These are phyloP conservation scores for Tylopilus vinaceipallidus DNA, from an alignment of 768 basidiomycete species.

Conservation along the genomic window DNA sequence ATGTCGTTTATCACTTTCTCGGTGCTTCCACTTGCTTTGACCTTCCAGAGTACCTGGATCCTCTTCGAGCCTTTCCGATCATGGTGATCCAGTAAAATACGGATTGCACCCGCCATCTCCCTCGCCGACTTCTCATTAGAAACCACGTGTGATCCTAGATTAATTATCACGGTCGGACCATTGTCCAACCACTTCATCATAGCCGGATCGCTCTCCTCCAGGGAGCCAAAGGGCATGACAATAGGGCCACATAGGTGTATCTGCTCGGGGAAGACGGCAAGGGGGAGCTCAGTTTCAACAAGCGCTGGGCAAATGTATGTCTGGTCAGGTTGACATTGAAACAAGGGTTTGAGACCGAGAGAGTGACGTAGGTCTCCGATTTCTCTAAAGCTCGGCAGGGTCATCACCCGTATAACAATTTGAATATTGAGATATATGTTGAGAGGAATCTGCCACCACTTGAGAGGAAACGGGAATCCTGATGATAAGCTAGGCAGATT, in stretches of 20 bases:
- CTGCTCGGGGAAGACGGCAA: slow-evolving; percentile 6
- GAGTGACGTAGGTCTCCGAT: not conserved
- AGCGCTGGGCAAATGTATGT: slow-evolving; percentile 5
- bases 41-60: slow-evolving; percentile 32
- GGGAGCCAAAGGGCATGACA: slow-evolving; percentile 4
- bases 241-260: slow-evolving; percentile 10
- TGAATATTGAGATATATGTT: slow-evolving; percentile 10
- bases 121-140: not conserved
- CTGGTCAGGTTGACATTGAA: not conserved
- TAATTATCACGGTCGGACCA: too few species aligned
- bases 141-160: too few species aligned
- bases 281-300: slow-evolving; percentile 1
- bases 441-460: slow-evolving; percentile 18
- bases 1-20: not conserved
- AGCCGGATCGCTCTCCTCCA: slow-evolving; percentile 7
- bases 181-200: too few species aligned
- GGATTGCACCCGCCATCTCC: slow-evolving; percentile 7
- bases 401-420: not conserved
- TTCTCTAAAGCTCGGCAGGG: not conserved
- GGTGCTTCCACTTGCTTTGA: not conserved
- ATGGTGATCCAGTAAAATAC: slow-evolving; percentile 5
- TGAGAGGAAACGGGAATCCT: slow-evolving; percentile 11
- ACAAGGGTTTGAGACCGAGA: not conserved
- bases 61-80: not conserved
- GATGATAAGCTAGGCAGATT: slow-evolving; percentile 13